Evolutionary conservation across 116 monocot species (phyloP), one percentile per base, ranked within the genome.

Genomic region (Papilionanthe hybrid): DNA sequence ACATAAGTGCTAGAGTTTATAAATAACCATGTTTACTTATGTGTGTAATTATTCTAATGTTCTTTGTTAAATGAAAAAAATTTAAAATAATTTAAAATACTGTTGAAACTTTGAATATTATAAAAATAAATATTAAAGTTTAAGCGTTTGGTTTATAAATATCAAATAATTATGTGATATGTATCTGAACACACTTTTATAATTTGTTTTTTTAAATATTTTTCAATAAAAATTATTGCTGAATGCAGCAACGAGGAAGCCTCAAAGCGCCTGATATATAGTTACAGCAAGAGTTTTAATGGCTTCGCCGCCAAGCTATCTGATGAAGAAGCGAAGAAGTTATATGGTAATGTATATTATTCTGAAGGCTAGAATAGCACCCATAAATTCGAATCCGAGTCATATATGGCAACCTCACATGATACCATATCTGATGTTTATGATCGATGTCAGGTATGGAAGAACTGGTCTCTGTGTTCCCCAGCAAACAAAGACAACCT

Each of bases 201-300:
- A 2, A 32, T 32, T 53, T 53, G 15, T 15, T 53, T 53, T 15
- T 53, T 15, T 15, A 3, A 32, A 32, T 67, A 19, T 29, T 68
- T 68, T 30, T 68, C 30, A 5, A 22, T 60, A 7, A 10, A 22
- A 69, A 30, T 3, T 28, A 28, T 22, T 30, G 32, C 0, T 32
- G 32, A 69, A 30, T 53, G 15, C 69, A 69, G 69, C 32, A 32
- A 69, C 0, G 28, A 69, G 11, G 37, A 11, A 32, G 79, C 49
- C 8, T 11, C 79, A 20, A 45, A 79, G 9, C 71, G 48, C 0
- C 12, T 79, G 29, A 49, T 68, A 32, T 28, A 47, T 20, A 79
- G 79, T 53, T 79, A 79, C 71, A 69, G 20, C 49, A 79, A 69
- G 79, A 71, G 71, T 67, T 79, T 79, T 30, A 79, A 79, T 71